Conservation (phyloP, 768 basidiomycete genomes). For the Tylopilus sp. region DNA sequence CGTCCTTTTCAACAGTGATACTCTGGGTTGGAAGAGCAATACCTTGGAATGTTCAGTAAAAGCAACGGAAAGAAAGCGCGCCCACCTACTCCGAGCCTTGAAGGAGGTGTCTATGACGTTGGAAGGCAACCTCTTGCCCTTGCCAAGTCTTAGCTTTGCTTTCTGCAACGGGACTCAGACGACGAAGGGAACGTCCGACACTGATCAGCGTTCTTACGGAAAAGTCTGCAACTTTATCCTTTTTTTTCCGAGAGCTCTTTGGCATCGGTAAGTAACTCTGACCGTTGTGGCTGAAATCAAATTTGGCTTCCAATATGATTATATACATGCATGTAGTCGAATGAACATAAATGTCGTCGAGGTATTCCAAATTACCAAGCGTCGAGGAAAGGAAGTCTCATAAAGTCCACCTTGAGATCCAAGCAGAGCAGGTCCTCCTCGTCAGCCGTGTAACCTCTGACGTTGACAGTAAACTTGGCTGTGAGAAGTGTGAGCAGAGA, state of each 20-base stretch:
- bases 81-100: constrained; percentile 80
- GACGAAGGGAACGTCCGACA: neutral
- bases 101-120: constrained; percentile 97
- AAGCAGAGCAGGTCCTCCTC: constrained; percentile 81
- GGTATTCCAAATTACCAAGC: constrained; percentile 24
- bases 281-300: neutral
- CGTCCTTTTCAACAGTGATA: constrained; percentile 56
- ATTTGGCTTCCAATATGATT: neutral
- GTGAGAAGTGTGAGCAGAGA: constrained; percentile 2
- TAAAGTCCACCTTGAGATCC: constrained; percentile 75
- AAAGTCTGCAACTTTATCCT: constrained; percentile 86
- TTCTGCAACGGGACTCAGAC: constrained; percentile 50
- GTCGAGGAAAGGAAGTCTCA: constrained; percentile 35
- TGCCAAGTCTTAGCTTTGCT: constrained; percentile 95
- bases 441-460: constrained; percentile 64
- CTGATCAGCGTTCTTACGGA: constrained; percentile 42
- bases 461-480: constrained; percentile 83
- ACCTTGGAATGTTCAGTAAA: constrained; percentile 44
- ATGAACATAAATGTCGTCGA: neutral
- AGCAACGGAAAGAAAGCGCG: neutral
- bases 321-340: constrained; percentile 8
- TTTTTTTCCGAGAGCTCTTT: constrained; percentile 83
- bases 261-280: constrained; percentile 71
- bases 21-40: constrained; percentile 88
- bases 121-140: constrained; percentile 75